phyloP scores from a whole-genome alignment of 1,139 yeast species.

The Suhomyces guaymorum region DNA sequence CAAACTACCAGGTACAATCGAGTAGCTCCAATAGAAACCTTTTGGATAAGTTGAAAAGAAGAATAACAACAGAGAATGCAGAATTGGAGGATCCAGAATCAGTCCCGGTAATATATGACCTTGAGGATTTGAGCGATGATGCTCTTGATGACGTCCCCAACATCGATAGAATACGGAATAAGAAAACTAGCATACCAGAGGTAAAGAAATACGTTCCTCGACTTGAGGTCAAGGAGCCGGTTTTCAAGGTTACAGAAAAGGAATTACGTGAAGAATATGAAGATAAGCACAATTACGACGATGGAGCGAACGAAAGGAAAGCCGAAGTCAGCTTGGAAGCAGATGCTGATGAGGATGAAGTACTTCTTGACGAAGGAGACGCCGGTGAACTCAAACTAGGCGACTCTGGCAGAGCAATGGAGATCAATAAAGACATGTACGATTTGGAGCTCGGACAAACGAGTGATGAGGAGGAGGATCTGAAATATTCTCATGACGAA shows the following conservation, averaged over 20 bases:
- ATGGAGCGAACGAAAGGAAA: slow-evolving; percentile 11
- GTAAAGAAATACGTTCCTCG: slow-evolving; percentile 16
- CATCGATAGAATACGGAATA: slow-evolving; percentile 4
- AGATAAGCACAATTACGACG: slow-evolving; percentile 19
- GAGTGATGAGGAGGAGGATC: slow-evolving; percentile 10
- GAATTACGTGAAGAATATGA: slow-evolving; percentile 17
- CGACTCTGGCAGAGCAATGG: background rate
- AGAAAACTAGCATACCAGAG: slow-evolving; percentile 3
- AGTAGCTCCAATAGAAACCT: no score
- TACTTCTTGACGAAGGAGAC: slow-evolving; percentile 7
- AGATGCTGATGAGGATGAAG: slow-evolving; percentile 8
- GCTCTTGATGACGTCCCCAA: slow-evolving; percentile 8
- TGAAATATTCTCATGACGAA: background rate
- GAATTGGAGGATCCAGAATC: slow-evolving; percentile 25
- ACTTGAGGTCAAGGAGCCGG: slow-evolving; percentile 9
- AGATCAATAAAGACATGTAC: slow-evolving; percentile 14
- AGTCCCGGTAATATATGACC: slow-evolving; percentile 23
- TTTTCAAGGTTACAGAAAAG: slow-evolving; percentile 6
- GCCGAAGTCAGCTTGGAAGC: slow-evolving; percentile 2
- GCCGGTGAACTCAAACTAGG: slow-evolving; percentile 4
- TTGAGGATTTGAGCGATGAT: slow-evolving; percentile 18
- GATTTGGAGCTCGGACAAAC: slow-evolving; percentile 15
- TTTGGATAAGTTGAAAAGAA: slow-evolving; percentile 2
- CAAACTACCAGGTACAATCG: no score
- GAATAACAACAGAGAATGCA: background rate